Evolutionary conservation across 179 eudicot genomes (phyloP), one percentile per base, ranked within the genome.

Genomic region (Beta corolliflora): DNA sequence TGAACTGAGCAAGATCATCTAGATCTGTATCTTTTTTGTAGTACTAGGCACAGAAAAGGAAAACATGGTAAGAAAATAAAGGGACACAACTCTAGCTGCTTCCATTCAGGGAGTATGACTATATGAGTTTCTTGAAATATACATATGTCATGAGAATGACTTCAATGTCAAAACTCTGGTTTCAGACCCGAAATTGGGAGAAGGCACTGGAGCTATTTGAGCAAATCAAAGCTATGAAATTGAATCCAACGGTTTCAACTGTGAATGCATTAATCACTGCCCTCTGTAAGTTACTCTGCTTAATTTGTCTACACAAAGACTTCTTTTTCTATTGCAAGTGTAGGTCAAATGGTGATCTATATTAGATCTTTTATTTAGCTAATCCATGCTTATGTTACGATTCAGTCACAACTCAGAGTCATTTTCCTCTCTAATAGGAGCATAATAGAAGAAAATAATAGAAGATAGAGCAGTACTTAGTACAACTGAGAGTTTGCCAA

Each of bases 181-280:
- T 87, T 81, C 91, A 97, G 99, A 92, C 93, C 45, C 90, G 82
- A 84, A 85, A 88, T 83, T 93, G 97, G 98, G 84, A 89, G 91
- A 93, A 88, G 88, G 99, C 99, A 63, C 84, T 93, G 89, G 93
- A 90, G 86, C 90, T 97, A 46, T 91, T 91, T 82, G 97, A 91
- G 87, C 91, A 94, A 44, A 87, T 93, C 72, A 93, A 91, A 86
- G 76, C 87, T 69, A 81, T 85, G 88, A 88, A 86, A 54, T 71
- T 97, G 89, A 89, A 83, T 81, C 97, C 95, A 76, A 84, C 98
- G 56, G 97, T 97, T 77, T 82, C 97, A 70, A 90, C 94, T 61
- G 86, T 94, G 92, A 97, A 97, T 91, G 99, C 99, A 63, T 87
- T 94, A 78, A 86, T 97, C 68, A 97, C 99, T 78, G 91, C 94